These are phyloP conservation scores for Diutina pseudorugosa DNA, from an alignment of 1,139 yeast genomes.

Conservation along the genomic window DNA sequence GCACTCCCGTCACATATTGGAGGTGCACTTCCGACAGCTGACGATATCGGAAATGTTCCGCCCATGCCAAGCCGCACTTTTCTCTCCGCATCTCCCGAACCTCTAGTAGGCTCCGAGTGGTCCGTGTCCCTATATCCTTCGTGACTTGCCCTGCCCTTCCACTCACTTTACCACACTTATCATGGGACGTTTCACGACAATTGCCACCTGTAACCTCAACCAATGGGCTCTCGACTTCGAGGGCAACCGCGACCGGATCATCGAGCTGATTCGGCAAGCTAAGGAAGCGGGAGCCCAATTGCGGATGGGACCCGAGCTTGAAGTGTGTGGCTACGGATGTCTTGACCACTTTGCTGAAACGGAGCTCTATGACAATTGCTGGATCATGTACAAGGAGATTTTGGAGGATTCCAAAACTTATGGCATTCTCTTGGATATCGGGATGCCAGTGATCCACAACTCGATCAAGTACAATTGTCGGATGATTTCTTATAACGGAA, in stretches of 20 bases:
- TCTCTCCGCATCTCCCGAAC: too few species aligned
- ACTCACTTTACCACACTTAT: not conserved
- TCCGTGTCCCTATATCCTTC: too few species aligned
- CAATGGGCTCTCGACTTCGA: conserved; percentile 99
- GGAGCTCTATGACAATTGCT: conserved; percentile 79
- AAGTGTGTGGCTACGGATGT: conserved; percentile 91
- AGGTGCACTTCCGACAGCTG: too few species aligned
- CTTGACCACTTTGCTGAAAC: conserved; percentile 89
- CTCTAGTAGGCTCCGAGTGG: too few species aligned
- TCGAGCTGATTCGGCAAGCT: conserved; percentile 69
- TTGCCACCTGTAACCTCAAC: conserved; percentile 64
- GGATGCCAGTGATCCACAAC: conserved; percentile 87
- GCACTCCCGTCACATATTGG: too few species aligned
- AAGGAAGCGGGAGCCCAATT: conserved; percentile 64
- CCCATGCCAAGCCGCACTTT: too few species aligned
- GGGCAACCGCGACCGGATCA: conserved; percentile 86
- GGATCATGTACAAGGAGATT: conserved; percentile 87
- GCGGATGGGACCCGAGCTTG: conserved; percentile 95
- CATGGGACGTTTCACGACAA: conserved; percentile 20
- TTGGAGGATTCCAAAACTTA: conserved; percentile 51
- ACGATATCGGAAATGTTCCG: too few species aligned
- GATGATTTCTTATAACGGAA: conserved; percentile 64
- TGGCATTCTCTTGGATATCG: conserved; percentile 78
- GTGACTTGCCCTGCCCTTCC: too few species aligned
- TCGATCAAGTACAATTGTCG: conserved; percentile 88